Evolutionary conservation across 2,329 filamentous ascomycete genomes (phyloP), one percentile per base, ranked within the genome.

Genomic region (Colletotrichum orchidophilum): DNA sequence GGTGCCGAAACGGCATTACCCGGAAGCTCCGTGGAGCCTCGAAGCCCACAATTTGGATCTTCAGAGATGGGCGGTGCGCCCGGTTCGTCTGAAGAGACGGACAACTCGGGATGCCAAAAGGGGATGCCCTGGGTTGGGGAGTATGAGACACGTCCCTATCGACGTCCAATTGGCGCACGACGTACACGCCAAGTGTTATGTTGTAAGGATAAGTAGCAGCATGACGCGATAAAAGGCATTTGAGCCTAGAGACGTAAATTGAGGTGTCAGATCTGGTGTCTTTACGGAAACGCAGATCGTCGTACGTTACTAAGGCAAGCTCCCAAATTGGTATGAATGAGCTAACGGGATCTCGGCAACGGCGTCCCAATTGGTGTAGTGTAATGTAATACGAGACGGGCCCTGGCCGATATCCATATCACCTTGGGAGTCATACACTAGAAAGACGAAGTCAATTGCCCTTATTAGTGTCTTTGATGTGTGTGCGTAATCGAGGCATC

Each of bases 11-110:
- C 24, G 54, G 39, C 50, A 33, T 35, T 35, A 12, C 31, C 49
- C 58, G 66, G 66, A 66, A 33, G 54, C 63, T 29, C 66, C 31
- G 68, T 55, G 65, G 39, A 7, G 39, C 46, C 21, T 58, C 33
- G 52, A 58, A 55, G 58, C 63, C n/a, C 58, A 68, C 42, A 12
- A 33, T n/a, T 24, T 42, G 52, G 26, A 35, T 46, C n/a, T 42
- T 29, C 26, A 52, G 52, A 53, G 53, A 59, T 59, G 29, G 27
- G 31, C 42, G 64, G 49, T 57, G 55, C 27, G 50, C 31, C 58
- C 12, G 64, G 69, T 69, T 71, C 65, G 35, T 60, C 65, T 71
- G 64, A 69, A 63, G 59, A 31, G 55, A 24, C 27, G 64, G 53
- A 35, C 24, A 31, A 35, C 12, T 62, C 31, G 52, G 31, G 53